Evolutionary conservation across 83 land plant genomes (phyloP).

Genomic region (Isoetes engelmannii): DNA sequence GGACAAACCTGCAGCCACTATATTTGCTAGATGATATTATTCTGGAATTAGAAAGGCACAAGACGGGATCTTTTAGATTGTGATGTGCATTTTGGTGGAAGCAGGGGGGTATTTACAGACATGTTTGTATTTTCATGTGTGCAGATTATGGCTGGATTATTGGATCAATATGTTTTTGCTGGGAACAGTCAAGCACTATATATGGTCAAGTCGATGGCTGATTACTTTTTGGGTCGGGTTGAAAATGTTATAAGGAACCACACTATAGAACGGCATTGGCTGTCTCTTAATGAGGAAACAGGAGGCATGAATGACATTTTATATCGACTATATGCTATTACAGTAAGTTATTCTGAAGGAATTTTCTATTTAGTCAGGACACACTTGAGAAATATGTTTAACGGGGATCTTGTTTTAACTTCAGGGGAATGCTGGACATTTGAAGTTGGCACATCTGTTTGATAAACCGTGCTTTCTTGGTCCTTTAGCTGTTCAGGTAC

Average conservation of each 20-base stretch:
- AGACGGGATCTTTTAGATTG: no score
- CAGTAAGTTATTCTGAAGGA: conserved; percentile 31
- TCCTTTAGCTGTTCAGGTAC: conserved; percentile 56
- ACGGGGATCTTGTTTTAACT: no score
- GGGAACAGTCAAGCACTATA: conserved; percentile 47
- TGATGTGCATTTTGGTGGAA: no score
- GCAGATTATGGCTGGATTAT: conserved; percentile 80
- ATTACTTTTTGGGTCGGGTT: conserved; percentile 69
- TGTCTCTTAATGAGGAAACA: conserved; percentile 82
- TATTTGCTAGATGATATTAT: no score
- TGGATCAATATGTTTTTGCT: conserved; percentile 66
- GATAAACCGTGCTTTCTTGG: conserved; percentile 81
- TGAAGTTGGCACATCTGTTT: conserved; percentile 64
- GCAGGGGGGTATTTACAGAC: no score
- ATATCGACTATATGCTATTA: conserved; percentile 55
- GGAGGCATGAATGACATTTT: conserved; percentile 99
- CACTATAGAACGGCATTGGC: conserved; percentile 73
- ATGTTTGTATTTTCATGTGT: neutral
- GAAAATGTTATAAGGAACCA: conserved; percentile 53
- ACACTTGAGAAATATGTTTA: neutral
- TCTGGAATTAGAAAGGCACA: no score
- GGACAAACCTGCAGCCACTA: no score
- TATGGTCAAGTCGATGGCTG: conserved; percentile 68
- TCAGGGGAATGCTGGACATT: conserved; percentile 53
- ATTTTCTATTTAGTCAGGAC: neutral